phyloP scores from a whole-genome alignment of 1,139 yeast species.

The Debaryomyces robertsiae region DNA sequence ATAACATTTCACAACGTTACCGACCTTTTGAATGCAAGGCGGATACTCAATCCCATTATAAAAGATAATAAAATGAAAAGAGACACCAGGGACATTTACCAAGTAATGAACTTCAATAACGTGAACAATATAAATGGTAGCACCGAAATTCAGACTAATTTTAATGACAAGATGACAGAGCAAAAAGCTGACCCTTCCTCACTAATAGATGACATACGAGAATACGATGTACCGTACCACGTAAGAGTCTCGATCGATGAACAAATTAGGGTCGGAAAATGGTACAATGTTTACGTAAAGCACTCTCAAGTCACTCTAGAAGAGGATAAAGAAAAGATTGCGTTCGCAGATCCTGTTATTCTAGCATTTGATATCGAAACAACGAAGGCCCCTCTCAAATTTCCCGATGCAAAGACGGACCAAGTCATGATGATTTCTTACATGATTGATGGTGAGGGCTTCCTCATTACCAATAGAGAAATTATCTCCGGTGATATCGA shows the following conservation, averaged over 20 bases:
- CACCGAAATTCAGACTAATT: constrained; percentile 20
- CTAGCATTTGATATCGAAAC: constrained; percentile 98
- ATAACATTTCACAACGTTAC: constrained; percentile 73
- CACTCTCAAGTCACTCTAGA: constrained; percentile 57
- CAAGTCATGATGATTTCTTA: constrained; percentile 99
- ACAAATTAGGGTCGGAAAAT: constrained; percentile 87
- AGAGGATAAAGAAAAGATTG: constrained; percentile 74
- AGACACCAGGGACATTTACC: constrained; percentile 72
- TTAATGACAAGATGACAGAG: constrained; percentile 10
- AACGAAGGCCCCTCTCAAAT: constrained; percentile 92
- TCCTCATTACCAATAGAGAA: constrained; percentile 87
- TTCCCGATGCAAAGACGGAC: constrained; percentile 92
- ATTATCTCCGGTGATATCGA: constrained; percentile 93
- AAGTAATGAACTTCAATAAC: constrained; percentile 50
- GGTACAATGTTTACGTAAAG: constrained; percentile 81
- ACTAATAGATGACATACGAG: constrained; percentile 77
- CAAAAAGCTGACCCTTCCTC: constrained; percentile 57
- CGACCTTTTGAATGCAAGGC: constrained; percentile 76
- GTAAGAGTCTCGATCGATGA: constrained; percentile 92
- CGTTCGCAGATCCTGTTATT: constrained; percentile 97
- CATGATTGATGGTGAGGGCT: constrained; percentile 99
- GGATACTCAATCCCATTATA: constrained; percentile 67
- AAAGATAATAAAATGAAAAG: constrained; percentile 64
- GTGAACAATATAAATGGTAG: constrained; percentile 23
- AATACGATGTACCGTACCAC: constrained; percentile 95